Evolutionary conservation across 768 basidiomycete genomes (phyloP).

Genomic region (Phanerochaete sordida): DNA sequence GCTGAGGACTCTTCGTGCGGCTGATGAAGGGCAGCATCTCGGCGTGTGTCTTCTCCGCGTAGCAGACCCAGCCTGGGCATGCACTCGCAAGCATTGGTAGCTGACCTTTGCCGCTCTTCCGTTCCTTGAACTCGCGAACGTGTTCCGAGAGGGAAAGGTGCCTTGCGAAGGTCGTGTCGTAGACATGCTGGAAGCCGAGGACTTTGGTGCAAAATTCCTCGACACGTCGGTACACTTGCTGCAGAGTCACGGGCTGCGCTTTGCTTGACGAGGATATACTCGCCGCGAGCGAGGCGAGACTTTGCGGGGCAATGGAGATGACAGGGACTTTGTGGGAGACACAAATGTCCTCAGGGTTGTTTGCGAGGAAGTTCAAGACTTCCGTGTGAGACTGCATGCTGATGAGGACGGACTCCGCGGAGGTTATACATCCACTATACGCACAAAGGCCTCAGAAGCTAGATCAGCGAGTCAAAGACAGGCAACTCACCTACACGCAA

Average conservation of each 20-base stretch:
- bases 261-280: conserved; percentile 46
- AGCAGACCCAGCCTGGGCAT: conserved; percentile 99
- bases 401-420: conserved; percentile 95
- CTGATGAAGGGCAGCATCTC: conserved; percentile 93
- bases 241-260: conserved; percentile 41
- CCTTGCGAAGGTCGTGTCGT: conserved; percentile 93
- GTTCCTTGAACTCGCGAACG: conserved; percentile 73
- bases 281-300: conserved; percentile 77
- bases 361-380: conserved; percentile 73
- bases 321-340: conserved; percentile 55
- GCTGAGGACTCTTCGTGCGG: conserved; percentile 87
- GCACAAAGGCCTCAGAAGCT: background rate
- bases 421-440: conserved; percentile 93
- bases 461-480: conserved; percentile 5
- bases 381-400: conserved; percentile 94
- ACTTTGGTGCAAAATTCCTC: conserved; percentile 62
- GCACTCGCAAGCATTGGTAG: conserved; percentile 94
- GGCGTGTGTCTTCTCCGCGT: conserved; percentile 95
- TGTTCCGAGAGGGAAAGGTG: conserved; percentile 85
- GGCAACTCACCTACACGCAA: conserved; percentile 85
- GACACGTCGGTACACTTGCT: conserved; percentile 66
- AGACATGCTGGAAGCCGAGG: conserved; percentile 78
- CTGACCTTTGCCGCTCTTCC: conserved; percentile 39
- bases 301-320: conserved; percentile 87
- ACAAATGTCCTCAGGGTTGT: conserved; percentile 42